These are phyloP conservation scores for Solanum gandarillasii DNA, from an alignment of 257 asterid genomes.

Conservation along the genomic window DNA sequence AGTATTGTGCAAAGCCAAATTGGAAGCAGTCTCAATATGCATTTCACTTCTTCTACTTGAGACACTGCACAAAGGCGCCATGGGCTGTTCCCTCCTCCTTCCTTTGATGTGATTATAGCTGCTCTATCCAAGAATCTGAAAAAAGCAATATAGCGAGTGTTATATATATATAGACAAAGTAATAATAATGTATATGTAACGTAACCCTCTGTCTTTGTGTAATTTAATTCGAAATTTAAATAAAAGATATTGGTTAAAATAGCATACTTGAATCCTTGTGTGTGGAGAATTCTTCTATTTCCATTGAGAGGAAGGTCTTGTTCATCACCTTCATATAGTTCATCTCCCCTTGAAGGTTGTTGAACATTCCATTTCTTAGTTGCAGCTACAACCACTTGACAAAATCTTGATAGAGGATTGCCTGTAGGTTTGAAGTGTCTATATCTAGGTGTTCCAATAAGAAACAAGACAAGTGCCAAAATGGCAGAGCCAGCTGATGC, in stretches of 20 bases:
- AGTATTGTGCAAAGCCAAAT: constrained; percentile 91
- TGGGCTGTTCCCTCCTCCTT: constrained; percentile 9
- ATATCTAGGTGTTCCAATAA: constrained; percentile 59
- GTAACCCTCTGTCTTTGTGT: too few relatives aligned
- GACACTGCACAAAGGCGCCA: constrained; percentile 74
- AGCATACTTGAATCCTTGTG: constrained; percentile 59
- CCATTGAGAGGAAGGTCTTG: constrained; percentile 40
- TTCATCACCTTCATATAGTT: constrained; percentile 41
- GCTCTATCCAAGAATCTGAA: constrained; percentile 53
- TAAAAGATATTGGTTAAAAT: background rate
- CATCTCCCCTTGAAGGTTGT: constrained; percentile 30
- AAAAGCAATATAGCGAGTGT: background rate
- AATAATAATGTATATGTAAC: background rate
- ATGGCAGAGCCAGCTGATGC: constrained; percentile 72
- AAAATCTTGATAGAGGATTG: constrained; percentile 68
- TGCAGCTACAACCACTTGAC: constrained; percentile 65
- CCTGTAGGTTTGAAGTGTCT: constrained; percentile 64
- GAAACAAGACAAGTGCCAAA: constrained; percentile 42
- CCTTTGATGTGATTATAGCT: constrained; percentile 32
- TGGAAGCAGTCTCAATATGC: constrained; percentile 75
- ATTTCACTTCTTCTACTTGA: constrained; percentile 88
- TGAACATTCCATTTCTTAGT: constrained; percentile 45
- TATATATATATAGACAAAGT: background rate
- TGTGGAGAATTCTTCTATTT: constrained; percentile 61
- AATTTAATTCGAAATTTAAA: too few relatives aligned